Evolutionary conservation across 306 rosid species (phyloP).

Genomic region (Acacia melanoxylon): DNA sequence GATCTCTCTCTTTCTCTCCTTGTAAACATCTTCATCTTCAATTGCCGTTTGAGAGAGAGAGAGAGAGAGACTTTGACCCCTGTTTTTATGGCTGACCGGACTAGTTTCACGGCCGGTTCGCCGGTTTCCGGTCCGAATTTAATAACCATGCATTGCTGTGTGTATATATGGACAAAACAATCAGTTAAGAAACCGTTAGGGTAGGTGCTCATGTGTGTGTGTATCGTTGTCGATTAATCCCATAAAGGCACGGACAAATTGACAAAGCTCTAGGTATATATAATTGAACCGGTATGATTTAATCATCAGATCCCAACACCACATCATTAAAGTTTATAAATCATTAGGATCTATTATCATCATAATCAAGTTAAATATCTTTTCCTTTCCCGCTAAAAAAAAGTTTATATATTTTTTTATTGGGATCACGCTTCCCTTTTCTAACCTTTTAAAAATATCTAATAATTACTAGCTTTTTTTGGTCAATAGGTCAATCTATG

Average conservation of each 20-base stretch:
- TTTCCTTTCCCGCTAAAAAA: not conserved
- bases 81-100: no score
- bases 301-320: conserved; percentile 32
- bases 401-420: not conserved
- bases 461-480: conserved; percentile 7
- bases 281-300: conserved; percentile 9
- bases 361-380: not conserved
- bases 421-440: not conserved
- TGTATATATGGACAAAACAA: not conserved
- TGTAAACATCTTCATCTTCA: no score
- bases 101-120: no score
- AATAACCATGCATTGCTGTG: no score
- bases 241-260: conserved; percentile 19
- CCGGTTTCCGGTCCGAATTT: no score
- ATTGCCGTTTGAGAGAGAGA: no score
- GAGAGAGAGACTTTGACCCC: no score
- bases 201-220: no score
- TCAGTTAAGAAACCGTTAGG: not conserved
- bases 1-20: no score
- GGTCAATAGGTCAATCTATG: not conserved
- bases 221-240: conserved; percentile 6
- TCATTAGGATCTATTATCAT: conserved; percentile 30
- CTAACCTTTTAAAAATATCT: not conserved
- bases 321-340: conserved; percentile 30
- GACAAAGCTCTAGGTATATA: conserved; percentile 37